Percentiles rank a stretch among this genome's conserved stretches.
These are phyloP conservation scores for Aspergillus campestris DNA, from an alignment of 495 filamentous ascomycete species.

Conservation along the genomic window DNA sequence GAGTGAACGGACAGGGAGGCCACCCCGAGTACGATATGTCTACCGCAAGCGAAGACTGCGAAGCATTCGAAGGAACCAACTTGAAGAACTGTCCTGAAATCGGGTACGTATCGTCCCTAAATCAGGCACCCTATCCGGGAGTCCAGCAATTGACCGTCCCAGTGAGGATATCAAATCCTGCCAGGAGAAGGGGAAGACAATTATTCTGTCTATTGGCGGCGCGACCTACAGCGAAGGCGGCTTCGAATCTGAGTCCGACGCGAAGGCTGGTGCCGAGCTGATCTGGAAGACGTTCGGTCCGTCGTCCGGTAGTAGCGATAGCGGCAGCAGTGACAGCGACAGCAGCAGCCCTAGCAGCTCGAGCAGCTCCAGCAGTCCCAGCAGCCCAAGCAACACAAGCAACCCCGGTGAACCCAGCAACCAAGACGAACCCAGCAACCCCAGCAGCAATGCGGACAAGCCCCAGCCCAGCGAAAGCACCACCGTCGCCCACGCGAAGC, in stretches of 20 bases:
- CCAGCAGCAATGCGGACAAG: no score
- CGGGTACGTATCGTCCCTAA: constrained; percentile 29
- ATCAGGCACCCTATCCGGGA: no score
- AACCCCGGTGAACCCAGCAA: no score
- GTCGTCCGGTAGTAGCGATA: not conserved
- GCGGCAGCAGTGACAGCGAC: not conserved
- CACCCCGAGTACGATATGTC: constrained; percentile 54
- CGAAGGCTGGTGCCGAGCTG: constrained; percentile 45
- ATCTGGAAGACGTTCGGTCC: constrained; percentile 66
- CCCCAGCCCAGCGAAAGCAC: no score
- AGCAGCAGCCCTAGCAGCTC: constrained; percentile 3
- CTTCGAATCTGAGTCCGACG: constrained; percentile 45
- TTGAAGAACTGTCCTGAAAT: constrained; percentile 55
- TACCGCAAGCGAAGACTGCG: constrained; percentile 49
- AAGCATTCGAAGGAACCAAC: constrained; percentile 44
- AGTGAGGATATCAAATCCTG: constrained; percentile 54
- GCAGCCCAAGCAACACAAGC: no score
- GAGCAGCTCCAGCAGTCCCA: no score
- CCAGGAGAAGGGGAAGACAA: constrained; percentile 54
- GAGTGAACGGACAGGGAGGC: constrained; percentile 39
- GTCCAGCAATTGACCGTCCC: constrained; percentile 10
- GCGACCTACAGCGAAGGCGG: constrained; percentile 53
- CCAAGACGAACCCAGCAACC: no score
- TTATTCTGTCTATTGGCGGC: constrained; percentile 62
- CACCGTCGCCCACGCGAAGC: no score